These are phyloP conservation scores for Boletus huronensis DNA, from an alignment of 768 basidiomycete genomes.

Conservation along the genomic window DNA sequence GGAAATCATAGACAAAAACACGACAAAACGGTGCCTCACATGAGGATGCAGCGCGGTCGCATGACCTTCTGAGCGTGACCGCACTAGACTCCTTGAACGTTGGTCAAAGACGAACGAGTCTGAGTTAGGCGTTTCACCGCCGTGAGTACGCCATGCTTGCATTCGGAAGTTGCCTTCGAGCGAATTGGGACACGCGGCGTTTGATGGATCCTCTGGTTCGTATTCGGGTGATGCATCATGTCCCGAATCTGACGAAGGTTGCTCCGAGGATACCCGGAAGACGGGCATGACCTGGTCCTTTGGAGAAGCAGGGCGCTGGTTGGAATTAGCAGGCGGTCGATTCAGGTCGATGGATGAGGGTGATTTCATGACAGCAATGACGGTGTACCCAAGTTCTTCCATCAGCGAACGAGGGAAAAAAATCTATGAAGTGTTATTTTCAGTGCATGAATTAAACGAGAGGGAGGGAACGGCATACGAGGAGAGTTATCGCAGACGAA, in stretches of 20 bases:
- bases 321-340: slow-evolving; percentile 1
- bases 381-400: slow-evolving; percentile 58
- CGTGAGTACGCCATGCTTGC: slow-evolving; percentile 21
- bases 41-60: slow-evolving; percentile 26
- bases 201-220: slow-evolving; percentile 33
- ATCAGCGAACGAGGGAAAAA: slow-evolving; percentile 78
- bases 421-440: slow-evolving; percentile 39
- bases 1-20: not conserved
- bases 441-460: not conserved
- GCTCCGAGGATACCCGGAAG: slow-evolving; percentile 18
- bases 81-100: slow-evolving; percentile 26
- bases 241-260: slow-evolving; percentile 20
- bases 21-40: slow-evolving; percentile 17
- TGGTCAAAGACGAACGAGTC: slow-evolving; percentile 29
- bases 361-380: slow-evolving; percentile 31
- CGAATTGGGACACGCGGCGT: slow-evolving; percentile 12
- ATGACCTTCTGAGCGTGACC: slow-evolving; percentile 31
- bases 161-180: slow-evolving; percentile 24
- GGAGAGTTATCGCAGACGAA: slow-evolving; percentile 75
- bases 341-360: slow-evolving; percentile 26
- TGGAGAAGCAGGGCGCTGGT: slow-evolving; percentile 16
- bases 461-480: slow-evolving; percentile 44
- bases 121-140: slow-evolving; percentile 8
- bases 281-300: slow-evolving; percentile 25
- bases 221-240: slow-evolving; percentile 39